Evolutionary conservation across 768 basidiomycete genomes (phyloP).

Genomic region (Phanerodontia chrysosporium): DNA sequence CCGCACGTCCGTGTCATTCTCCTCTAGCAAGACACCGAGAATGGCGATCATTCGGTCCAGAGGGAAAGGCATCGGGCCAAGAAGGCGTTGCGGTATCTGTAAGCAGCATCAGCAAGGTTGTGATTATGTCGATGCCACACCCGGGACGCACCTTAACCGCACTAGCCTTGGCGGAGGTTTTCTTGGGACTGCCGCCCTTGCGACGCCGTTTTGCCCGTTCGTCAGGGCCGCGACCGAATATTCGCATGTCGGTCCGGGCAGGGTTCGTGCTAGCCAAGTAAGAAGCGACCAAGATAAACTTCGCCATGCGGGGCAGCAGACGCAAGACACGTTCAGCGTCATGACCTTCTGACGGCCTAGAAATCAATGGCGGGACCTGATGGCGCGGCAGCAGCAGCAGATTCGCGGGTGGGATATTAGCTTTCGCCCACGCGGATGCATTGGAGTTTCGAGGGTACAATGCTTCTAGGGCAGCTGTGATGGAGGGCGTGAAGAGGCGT

Average conservation of each 20-base stretch:
- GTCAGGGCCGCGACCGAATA: constrained; percentile 67
- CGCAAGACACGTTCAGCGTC: constrained; percentile 19
- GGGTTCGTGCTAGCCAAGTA: constrained; percentile 88
- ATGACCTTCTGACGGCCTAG: background rate
- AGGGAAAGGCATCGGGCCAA: constrained; percentile 76
- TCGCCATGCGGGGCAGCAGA: constrained; percentile 60
- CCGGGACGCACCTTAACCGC: constrained; percentile 22
- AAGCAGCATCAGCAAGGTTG: background rate
- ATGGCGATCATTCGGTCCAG: constrained; percentile 79
- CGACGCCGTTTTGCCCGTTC: constrained; percentile 44
- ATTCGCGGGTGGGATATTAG: constrained; percentile 43
- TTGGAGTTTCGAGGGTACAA: constrained; percentile 68
- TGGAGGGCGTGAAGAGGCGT: constrained; percentile 56
- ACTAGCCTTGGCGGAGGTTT: constrained; percentile 16
- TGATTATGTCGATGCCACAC: background rate
- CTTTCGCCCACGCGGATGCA: constrained; percentile 57
- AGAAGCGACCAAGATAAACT: constrained; percentile 70
- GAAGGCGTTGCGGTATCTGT: constrained; percentile 70
- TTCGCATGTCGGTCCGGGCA: constrained; percentile 68
- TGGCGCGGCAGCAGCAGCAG: constrained; percentile 29
- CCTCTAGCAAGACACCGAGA: constrained; percentile 71
- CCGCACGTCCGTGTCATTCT: constrained; percentile 55
- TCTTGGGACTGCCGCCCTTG: constrained; percentile 31
- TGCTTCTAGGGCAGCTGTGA: constrained; percentile 57
- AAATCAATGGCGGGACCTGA: constrained; percentile 18